Base-by-base conservation (phyloP, 345 rosid genomes). In the Noccaea bulbosa region DNA sequence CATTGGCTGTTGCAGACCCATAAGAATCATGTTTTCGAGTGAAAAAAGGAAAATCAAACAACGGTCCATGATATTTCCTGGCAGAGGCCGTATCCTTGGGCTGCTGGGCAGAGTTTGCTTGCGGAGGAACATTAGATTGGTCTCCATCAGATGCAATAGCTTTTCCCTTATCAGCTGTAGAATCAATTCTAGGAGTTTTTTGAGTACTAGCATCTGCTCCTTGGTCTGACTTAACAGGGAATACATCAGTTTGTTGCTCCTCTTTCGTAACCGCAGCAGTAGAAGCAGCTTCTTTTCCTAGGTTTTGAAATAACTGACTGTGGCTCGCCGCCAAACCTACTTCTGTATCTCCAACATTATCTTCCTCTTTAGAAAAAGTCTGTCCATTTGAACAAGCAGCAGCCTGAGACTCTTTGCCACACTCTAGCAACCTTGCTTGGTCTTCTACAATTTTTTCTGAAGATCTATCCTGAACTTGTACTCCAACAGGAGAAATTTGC, bases 1-100 rank as follows among this genome's bases (percentile, higher is more conserved):
- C 81, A 77, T 84, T 95, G 77, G 87, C 75, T 75, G 83, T 70
- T 56, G 88, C 81, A 14, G 97, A 87, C 52, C 96, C 97, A 78
- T 81, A 75, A 5, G 99, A 83, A 64, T 95, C 98, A 69, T 88
- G 89, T 64, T 92, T 95, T 80, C 99, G 94, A 45, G 99, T 92
- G 78, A 95, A 95, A 72, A 88, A 90, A 46, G 99, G 94, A 76
- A 95, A 95, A 87, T 95, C 99, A 86, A 95, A 92, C 33, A 95
- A 78, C 7, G 98, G 99, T 43, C 99, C 99, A 59, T 95, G 97
- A 81, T 95, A 95, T 79, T 90, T 95, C 80, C 99, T 81, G 52
- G 90, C 85, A 68, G 93, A 79, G 74, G 89, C 84, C 52, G 72
- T 58, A 82, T 92, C 98, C 81, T 87, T 95, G 49, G 88, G 77